These are phyloP conservation scores for Fraxinus paxiana DNA, from an alignment of 305 asterid species.

Conservation along the genomic window DNA sequence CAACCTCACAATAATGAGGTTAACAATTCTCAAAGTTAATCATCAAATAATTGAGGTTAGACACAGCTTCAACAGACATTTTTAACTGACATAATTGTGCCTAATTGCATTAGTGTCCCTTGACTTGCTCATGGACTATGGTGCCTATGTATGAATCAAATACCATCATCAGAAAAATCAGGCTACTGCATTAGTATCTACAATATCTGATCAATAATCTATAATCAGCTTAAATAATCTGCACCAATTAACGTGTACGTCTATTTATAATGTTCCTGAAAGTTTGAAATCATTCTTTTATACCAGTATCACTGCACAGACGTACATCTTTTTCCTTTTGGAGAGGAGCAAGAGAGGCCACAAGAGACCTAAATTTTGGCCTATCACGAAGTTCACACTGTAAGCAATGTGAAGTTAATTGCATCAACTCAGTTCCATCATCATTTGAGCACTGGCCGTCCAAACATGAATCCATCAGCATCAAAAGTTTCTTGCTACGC, in stretches of 20 bases:
- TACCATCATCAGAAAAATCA: not conserved
- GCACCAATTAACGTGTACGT: not conserved
- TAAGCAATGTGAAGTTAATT: constrained; percentile 39
- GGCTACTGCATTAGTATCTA: not conserved
- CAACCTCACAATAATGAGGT: not conserved
- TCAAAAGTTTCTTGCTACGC: constrained; percentile 36
- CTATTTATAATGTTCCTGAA: not conserved
- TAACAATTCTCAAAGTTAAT: not conserved
- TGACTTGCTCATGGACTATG: not conserved
- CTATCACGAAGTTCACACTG: constrained; percentile 47
- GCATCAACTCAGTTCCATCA: constrained; percentile 40
- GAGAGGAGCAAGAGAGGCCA: constrained; percentile 37
- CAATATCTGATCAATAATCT: not conserved
- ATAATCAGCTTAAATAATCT: not conserved
- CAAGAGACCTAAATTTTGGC: constrained; percentile 39
- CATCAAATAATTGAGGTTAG: not conserved
- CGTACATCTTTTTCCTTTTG: constrained; percentile 42
- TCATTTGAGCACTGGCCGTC: constrained; percentile 46
- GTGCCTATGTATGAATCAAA: not conserved
- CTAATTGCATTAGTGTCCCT: not conserved
- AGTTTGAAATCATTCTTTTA: not conserved
- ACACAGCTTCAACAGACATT: not conserved
- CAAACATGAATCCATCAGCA: constrained; percentile 47
- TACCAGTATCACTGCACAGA: not conserved
- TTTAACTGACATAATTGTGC: not conserved